These are phyloP conservation scores for Penicillium arizonense DNA, from an alignment of 495 filamentous ascomycete genomes.

Conservation along the genomic window DNA sequence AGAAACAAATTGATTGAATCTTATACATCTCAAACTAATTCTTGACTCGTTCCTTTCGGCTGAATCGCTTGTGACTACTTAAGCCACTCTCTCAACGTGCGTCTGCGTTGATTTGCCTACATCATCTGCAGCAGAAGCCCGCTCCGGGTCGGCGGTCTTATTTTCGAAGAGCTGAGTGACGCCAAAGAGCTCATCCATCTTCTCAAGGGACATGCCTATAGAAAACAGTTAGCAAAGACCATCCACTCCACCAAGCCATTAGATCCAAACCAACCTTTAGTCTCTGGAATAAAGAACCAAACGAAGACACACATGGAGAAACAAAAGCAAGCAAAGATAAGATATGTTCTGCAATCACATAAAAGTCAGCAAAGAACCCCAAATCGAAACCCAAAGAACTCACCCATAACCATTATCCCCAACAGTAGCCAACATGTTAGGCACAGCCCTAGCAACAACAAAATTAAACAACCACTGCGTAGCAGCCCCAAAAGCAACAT, in stretches of 20 bases:
- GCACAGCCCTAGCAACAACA: conserved; percentile 39
- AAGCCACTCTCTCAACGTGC: conserved; percentile 9
- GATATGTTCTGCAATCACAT: conserved; percentile 25
- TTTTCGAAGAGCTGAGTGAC: conserved; percentile 27
- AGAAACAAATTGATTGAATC: neutral
- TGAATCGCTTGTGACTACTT: neutral
- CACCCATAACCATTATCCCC: conserved; percentile 60
- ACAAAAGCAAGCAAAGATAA: conserved; percentile 56
- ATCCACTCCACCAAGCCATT: neutral
- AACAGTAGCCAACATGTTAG: conserved; percentile 52
- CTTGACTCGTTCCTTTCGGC: no score
- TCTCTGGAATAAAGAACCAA: conserved; percentile 73
- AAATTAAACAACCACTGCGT: conserved; percentile 55
- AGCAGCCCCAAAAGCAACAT: conserved; percentile 66
- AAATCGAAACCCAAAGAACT: conserved; percentile 32
- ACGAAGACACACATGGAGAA: conserved; percentile 65
- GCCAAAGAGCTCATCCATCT: conserved; percentile 54
- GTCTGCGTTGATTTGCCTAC: conserved; percentile 8
- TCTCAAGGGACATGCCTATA: conserved; percentile 42
- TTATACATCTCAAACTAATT: neutral
- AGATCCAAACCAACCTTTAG: conserved; percentile 53
- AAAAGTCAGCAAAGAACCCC: conserved; percentile 33
- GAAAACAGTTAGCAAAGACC: neutral
- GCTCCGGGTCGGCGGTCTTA: conserved; percentile 22
- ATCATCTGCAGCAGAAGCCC: conserved; percentile 1